Evolutionary conservation across 2,329 filamentous ascomycete genomes (phyloP).

Genomic region (Karstenula rhodostoma): DNA sequence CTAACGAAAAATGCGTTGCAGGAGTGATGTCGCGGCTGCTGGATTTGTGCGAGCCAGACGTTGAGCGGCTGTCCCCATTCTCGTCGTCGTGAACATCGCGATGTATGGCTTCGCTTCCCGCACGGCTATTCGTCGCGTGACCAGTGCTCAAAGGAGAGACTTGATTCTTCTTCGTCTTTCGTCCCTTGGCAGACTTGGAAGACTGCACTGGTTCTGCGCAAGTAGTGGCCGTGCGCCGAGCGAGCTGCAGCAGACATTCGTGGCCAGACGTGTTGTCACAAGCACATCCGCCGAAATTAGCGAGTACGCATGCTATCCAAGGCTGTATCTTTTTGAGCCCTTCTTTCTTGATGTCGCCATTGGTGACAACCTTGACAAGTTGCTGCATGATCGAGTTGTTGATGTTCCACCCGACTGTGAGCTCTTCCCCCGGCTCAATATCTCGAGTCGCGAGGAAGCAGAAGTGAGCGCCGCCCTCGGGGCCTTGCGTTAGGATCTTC

Average conservation of each 20-base stretch:
- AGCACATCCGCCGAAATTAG: conserved; percentile 81
- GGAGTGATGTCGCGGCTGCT: conserved; percentile 70
- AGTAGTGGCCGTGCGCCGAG: conserved; percentile 40
- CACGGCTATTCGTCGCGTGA: conserved; percentile 64
- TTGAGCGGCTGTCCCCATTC: conserved; percentile 63
- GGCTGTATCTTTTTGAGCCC: conserved; percentile 67
- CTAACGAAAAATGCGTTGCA: conserved; percentile 59
- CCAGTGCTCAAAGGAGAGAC: conserved; percentile 64
- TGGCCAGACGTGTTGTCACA: conserved; percentile 61
- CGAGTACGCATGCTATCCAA: conserved; percentile 75
- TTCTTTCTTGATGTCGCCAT: conserved; percentile 66
- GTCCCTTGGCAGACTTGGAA: conserved; percentile 53
- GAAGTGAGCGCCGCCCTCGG: conserved; percentile 76
- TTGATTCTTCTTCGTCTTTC: conserved; percentile 59
- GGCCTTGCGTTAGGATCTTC: conserved; percentile 82
- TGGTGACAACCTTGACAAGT: conserved; percentile 67
- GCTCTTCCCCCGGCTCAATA: conserved; percentile 76
- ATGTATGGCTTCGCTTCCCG: conserved; percentile 65
- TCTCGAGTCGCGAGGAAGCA: conserved; percentile 86
- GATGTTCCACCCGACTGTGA: conserved; percentile 70
- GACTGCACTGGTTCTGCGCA: conserved; percentile 32
- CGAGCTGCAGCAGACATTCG: conserved; percentile 48
- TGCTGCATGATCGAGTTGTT: conserved; percentile 59
- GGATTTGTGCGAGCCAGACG: conserved; percentile 64
- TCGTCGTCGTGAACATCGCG: conserved; percentile 63